Evolutionary conservation across 2,329 filamentous ascomycete genomes (phyloP).

Genomic region (Claviceps capensis): DNA sequence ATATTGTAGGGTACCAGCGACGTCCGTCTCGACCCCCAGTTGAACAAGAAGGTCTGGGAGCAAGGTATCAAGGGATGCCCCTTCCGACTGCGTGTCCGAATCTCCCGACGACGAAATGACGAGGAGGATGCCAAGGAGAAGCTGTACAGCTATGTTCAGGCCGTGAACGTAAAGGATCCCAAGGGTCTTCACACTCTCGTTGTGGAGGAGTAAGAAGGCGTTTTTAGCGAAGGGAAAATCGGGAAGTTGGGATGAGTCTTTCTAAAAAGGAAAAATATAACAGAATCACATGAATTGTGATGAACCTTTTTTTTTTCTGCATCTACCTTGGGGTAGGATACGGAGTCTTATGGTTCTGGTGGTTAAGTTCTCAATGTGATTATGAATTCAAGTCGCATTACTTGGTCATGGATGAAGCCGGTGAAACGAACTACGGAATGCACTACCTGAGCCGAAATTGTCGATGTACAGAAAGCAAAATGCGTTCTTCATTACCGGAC

Average conservation of each 20-base stretch:
- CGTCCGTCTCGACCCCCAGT: constrained; percentile 93
- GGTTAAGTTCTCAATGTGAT: constrained; percentile 4
- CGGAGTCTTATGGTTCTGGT: background rate
- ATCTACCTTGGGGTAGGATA: background rate
- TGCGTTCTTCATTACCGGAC: background rate
- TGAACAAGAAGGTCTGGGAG: constrained; percentile 99
- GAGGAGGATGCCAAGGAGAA: constrained; percentile 99
- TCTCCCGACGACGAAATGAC: constrained; percentile 99
- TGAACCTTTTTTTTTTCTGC: constrained; percentile 11
- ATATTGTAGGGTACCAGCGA: constrained; percentile 71
- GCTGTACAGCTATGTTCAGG: constrained; percentile 99
- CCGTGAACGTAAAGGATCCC: constrained; percentile 97
- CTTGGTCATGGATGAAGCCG: background rate
- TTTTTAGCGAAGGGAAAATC: constrained; percentile 9
- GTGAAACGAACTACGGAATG: background rate
- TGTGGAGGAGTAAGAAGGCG: constrained; percentile 54
- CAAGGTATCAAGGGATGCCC: constrained; percentile 96
- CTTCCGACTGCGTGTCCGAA: constrained; percentile 93
- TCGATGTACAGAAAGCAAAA: background rate
- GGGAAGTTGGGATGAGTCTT: constrained; percentile 27
- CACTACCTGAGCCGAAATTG: background rate
- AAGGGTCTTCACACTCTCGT: constrained; percentile 92
- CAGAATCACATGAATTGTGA: constrained; percentile 17
- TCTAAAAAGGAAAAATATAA: constrained; percentile 17
- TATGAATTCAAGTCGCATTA: constrained; percentile 1